Conservation (phyloP, 108 stramenopile species). For the Fistulifera pelliculosa region DNA sequence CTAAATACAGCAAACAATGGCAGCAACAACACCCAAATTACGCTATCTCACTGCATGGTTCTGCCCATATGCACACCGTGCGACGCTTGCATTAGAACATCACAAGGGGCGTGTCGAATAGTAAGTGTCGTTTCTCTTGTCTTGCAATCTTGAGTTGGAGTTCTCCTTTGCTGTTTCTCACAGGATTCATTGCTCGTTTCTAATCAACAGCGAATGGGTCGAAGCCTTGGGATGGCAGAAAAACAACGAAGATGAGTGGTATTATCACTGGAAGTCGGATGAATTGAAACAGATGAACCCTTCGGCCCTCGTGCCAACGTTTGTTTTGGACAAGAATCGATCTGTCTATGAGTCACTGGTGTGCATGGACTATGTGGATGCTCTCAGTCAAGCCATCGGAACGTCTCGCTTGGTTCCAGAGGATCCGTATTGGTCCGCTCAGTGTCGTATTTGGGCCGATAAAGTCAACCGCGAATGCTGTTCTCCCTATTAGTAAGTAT, state of each 20-base stretch:
- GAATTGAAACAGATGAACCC: constrained; percentile 61
- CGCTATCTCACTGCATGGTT: constrained; percentile 81
- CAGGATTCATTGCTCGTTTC: not conserved
- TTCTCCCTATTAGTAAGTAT: constrained; percentile 57
- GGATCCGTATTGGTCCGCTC: constrained; percentile 68
- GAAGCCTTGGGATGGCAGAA: constrained; percentile 79
- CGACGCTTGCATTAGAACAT: constrained; percentile 77
- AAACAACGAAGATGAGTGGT: constrained; percentile 69
- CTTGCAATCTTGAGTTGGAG: too few relatives aligned
- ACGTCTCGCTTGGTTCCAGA: constrained; percentile 43
- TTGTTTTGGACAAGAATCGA: constrained; percentile 39
- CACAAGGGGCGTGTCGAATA: constrained; percentile 60
- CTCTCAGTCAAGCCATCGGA: constrained; percentile 43
- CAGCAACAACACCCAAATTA: constrained; percentile 32
- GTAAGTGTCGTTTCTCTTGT: too few relatives aligned
- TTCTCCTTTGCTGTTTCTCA: not conserved
- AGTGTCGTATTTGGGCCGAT: constrained; percentile 59
- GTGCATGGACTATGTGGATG: constrained; percentile 67
- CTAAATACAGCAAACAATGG: too few relatives aligned
- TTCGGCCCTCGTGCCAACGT: constrained; percentile 66
- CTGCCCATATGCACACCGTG: constrained; percentile 74
- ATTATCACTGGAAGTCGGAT: constrained; percentile 82
- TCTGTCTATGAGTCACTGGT: constrained; percentile 67
- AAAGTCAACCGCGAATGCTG: constrained; percentile 76
- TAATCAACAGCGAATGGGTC: constrained; percentile 41